Evolutionary conservation across 371 early-diverging fungal genomes (phyloP).

Genomic region (Syncephalastrum racemosum): DNA sequence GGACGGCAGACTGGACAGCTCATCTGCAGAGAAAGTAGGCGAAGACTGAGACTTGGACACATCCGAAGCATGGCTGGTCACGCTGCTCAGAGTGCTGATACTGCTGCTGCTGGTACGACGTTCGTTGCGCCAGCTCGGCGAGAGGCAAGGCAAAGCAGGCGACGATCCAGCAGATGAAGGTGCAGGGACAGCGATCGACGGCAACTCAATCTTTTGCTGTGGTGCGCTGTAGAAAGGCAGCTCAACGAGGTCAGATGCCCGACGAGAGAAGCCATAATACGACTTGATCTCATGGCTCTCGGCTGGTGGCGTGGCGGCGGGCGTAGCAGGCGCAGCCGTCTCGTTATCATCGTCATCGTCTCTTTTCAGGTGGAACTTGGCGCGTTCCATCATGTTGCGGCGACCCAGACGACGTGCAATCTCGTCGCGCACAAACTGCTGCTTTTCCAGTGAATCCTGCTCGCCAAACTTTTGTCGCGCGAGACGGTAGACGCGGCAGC

Average conservation of each 20-base stretch:
- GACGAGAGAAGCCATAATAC: too few relatives aligned
- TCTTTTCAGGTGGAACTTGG: constrained; percentile 3
- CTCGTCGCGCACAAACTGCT: constrained; percentile 61
- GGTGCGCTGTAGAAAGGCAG: constrained; percentile 44
- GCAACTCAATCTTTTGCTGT: constrained; percentile 47
- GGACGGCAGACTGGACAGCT: constrained; percentile 11
- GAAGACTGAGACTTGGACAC: background rate
- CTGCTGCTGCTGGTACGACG: constrained; percentile 45
- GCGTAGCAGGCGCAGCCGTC: too few relatives aligned
- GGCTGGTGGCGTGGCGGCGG: too few relatives aligned
- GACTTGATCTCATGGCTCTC: too few relatives aligned
- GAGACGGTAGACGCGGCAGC: constrained; percentile 67
- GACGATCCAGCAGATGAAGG: constrained; percentile 21
- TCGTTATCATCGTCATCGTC: too few relatives aligned
- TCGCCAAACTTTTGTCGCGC: constrained; percentile 63
- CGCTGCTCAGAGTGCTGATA: constrained; percentile 29
- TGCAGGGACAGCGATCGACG: constrained; percentile 24
- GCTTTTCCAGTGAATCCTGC: constrained; percentile 52
- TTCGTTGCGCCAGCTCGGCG: constrained; percentile 31
- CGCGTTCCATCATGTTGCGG: constrained; percentile 17
- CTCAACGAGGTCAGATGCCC: constrained; percentile 21
- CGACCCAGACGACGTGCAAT: constrained; percentile 43
- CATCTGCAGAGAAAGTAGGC: background rate
- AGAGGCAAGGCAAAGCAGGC: constrained; percentile 35
- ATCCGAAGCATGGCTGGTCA: constrained; percentile 14